Base-by-base conservation (phyloP, 1,139 yeast species). In the Komagataea norvegica region DNA sequence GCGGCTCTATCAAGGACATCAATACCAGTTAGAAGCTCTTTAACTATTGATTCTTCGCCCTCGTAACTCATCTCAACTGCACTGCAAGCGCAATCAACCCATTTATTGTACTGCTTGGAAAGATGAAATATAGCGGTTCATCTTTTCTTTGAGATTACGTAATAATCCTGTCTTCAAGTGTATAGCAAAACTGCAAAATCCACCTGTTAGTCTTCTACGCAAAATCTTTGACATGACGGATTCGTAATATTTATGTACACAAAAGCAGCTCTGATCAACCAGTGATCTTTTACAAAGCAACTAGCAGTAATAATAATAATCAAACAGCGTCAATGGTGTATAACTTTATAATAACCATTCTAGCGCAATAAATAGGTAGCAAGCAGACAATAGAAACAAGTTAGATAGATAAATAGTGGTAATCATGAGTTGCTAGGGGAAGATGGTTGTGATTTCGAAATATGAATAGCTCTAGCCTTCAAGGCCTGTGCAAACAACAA, bases 401-500 rank as follows among this genome's bases (percentile, higher is more conserved):
- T 11, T 15, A 29, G 15, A 20, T 22, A 20, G 23, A 8, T 30
- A 22, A 16, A 23, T 30, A 26, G 31, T 31, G 18, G 18, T 10
- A 5, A 28, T 11, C 8, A n/a, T 29, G 13, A n/a, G 15, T 6
- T 11, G 13, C 24, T 4, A 5, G 42, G 42, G 9, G 42, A 24
- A 13, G 31, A 21, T 18, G 46, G 42, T 29, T 48, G 52, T 8
- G 49, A 42, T 24, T 48, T 49, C 8, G 53, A 49, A 48, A 60
- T 61, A 44, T 50, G 54, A 11, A 72, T 68, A 8, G 85, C 85
- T 54, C 88, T 71, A 27, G 78, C 71, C 55, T 79, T 80, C 51
- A 82, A 65, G 5, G 86, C 87, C 54, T 80, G 88, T 0, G 88
- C 88, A 61, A 81, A 79, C 14, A 80, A 72, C 59, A 81, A 65